Percentiles rank a stretch among this genome's conserved stretches.
phyloP scores from a whole-genome alignment of 768 basidiomycete species.

The Mrakia blollopis region DNA sequence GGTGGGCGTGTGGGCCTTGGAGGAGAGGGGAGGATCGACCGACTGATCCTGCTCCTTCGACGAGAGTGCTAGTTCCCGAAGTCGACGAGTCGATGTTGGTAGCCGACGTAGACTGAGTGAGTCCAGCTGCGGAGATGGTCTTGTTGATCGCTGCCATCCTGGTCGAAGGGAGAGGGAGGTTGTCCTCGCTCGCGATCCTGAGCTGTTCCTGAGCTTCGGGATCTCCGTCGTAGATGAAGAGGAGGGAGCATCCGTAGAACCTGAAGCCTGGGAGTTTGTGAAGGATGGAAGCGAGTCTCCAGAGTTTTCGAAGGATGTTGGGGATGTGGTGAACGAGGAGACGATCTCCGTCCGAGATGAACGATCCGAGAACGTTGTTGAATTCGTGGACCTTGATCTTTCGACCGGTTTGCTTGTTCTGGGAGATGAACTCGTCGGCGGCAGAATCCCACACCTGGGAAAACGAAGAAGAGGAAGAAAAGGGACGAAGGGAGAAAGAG shows the following conservation, averaged over 20 bases:
- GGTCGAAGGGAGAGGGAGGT: constrained; percentile 1
- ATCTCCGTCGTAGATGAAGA: constrained; percentile 97
- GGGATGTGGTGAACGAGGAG: constrained; percentile 91
- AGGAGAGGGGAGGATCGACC: neutral
- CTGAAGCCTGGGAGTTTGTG: constrained; percentile 87
- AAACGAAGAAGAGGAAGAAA: constrained; percentile 8
- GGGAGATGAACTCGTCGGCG: constrained; percentile 77
- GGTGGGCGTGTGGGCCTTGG: constrained; percentile 18
- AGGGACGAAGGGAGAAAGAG: neutral
- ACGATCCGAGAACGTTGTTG: constrained; percentile 69
- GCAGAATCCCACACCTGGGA: constrained; percentile 83
- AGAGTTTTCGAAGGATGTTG: constrained; percentile 79
- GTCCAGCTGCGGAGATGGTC: neutral
- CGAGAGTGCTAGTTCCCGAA: neutral
- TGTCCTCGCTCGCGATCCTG: constrained; percentile 32
- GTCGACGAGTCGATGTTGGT: neutral
- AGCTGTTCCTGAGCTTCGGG: constrained; percentile 68
- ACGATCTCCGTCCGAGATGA: constrained; percentile 75
- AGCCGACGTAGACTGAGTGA: neutral
- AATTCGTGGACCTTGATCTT: constrained; percentile 84
- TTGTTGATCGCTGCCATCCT: neutral
- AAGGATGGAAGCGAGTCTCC: constrained; percentile 87
- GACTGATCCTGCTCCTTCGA: neutral
- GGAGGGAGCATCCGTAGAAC: constrained; percentile 94
- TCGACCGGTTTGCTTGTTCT: constrained; percentile 94